These are phyloP conservation scores for Saccharomycopsis vini DNA, from an alignment of 805 yeast genomes.

Conservation along the genomic window DNA sequence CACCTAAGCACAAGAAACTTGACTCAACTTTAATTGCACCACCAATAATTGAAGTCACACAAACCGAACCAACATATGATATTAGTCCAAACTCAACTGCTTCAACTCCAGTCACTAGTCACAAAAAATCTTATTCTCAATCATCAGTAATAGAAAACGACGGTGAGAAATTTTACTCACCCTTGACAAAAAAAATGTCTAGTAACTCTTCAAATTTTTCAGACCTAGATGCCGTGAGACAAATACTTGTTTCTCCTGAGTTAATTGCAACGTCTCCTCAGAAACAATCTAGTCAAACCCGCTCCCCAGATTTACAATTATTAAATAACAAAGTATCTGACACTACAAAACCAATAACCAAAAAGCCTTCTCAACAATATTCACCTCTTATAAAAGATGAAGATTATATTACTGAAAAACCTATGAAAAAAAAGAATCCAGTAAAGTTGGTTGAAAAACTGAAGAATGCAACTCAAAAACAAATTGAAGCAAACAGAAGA, in stretches of 20 bases:
- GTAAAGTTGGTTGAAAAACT: background rate
- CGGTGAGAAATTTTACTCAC: constrained; percentile 17
- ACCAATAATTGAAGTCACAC: background rate
- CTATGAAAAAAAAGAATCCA: background rate
- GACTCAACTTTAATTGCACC: constrained; percentile 4
- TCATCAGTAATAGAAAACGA: constrained; percentile 17
- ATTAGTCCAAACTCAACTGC: constrained; percentile 1
- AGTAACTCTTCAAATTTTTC: constrained; percentile 13
- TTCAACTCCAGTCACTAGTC: background rate
- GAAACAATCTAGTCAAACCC: background rate
- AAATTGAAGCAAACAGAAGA: background rate
- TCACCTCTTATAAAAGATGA: constrained; percentile 12
- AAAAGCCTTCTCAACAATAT: constrained; percentile 1
- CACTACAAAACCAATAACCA: background rate
- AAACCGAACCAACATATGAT: background rate
- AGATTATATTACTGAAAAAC: background rate
- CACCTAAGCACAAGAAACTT: constrained; percentile 15
- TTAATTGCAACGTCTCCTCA: constrained; percentile 17
- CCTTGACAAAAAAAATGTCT: constrained; percentile 9
- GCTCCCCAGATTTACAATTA: background rate
- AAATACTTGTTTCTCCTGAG: constrained; percentile 17
- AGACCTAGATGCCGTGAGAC: constrained; percentile 18
- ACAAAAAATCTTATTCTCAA: constrained; percentile 5
- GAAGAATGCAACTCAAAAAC: background rate
- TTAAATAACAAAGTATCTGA: too few species aligned